A percentile compares a stretch with the other conserved stretches of the same genome.
Conservation (phyloP, 2,329 filamentous ascomycete genomes). For the Ophiocordyceps unilateralis region DNA sequence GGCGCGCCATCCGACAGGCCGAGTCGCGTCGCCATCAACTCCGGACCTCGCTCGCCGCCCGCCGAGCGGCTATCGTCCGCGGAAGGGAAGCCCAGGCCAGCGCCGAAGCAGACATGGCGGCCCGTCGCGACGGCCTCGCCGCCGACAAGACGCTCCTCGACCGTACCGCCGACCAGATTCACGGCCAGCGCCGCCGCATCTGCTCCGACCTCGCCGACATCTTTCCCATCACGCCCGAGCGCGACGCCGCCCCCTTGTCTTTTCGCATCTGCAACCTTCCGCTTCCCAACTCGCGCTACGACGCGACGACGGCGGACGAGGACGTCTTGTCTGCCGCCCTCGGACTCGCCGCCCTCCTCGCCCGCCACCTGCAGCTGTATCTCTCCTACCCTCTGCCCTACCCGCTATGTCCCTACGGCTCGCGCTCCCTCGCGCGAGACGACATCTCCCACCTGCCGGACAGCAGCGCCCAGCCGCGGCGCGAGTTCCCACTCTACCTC, state of each 20-base stretch:
- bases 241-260: conserved; percentile 42
- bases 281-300: conserved; percentile 67
- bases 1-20: conserved; percentile 45
- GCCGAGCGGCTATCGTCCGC: conserved; percentile 48
- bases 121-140: conserved; percentile 40
- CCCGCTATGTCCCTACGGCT: conserved; percentile 54
- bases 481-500: conserved; percentile 66
- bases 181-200: conserved; percentile 73
- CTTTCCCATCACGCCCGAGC: conserved; percentile 58
- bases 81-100: conserved; percentile 43
- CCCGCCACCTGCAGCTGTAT: conserved; percentile 66
- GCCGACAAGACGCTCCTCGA: conserved; percentile 37
- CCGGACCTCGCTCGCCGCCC: conserved; percentile 42
- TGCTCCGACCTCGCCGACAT: conserved; percentile 67
- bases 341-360: conserved; percentile 61
- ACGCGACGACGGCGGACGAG: conserved; percentile 36
- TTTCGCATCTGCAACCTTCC: conserved; percentile 71
- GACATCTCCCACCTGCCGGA: conserved; percentile 43
- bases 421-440: conserved; percentile 59
- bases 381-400: conserved; percentile 67
- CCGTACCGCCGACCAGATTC: conserved; percentile 47
- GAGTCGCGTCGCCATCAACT: conserved; percentile 50
- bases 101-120: conserved; percentile 41
- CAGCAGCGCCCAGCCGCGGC: conserved; percentile 17
- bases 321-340: conserved; percentile 66